Percentiles rank a stretch among this genome's conserved stretches.
phyloP scores from a whole-genome alignment of 768 basidiomycete species.

The Erythrobasidium yunnanense region DNA sequence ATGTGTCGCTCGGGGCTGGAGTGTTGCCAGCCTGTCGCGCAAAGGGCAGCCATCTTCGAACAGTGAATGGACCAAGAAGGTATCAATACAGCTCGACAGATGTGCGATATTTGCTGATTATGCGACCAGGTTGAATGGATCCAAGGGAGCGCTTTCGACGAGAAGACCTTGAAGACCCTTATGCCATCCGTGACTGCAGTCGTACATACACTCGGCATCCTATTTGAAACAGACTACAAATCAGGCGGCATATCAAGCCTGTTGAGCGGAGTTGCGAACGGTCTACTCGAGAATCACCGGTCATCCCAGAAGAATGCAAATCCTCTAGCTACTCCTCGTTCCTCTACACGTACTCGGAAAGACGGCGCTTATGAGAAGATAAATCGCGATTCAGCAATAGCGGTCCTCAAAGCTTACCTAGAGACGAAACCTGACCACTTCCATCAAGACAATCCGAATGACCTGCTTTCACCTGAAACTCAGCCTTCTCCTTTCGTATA shows the following conservation, averaged over 20 bases:
- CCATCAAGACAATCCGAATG: slow-evolving; percentile 55
- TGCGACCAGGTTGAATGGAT: slow-evolving; percentile 68
- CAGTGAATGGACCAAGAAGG: slow-evolving; percentile 54
- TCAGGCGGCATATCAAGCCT: slow-evolving; percentile 48
- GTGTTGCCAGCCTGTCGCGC: slow-evolving; percentile 81
- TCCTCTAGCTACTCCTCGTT: not conserved
- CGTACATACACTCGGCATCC: slow-evolving; percentile 84
- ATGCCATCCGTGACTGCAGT: slow-evolving; percentile 61
- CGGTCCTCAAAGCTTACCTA: slow-evolving; percentile 32
- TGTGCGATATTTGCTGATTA: slow-evolving; percentile 41
- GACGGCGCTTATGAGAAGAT: slow-evolving; percentile 59
- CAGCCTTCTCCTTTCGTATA: slow-evolving; percentile 62
- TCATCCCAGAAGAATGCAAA: slow-evolving; percentile 30
- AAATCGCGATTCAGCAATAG: slow-evolving; percentile 79
- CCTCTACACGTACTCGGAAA: slow-evolving; percentile 37
- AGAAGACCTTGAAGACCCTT: slow-evolving; percentile 58
- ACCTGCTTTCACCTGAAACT: slow-evolving; percentile 54
- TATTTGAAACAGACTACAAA: slow-evolving; percentile 81
- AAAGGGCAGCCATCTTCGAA: slow-evolving; percentile 56
- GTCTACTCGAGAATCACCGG: slow-evolving; percentile 45
- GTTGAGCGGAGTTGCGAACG: slow-evolving; percentile 52
- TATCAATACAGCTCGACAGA: slow-evolving; percentile 80
- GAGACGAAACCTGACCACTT: slow-evolving; percentile 40
- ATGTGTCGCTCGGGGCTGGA: slow-evolving; percentile 71
- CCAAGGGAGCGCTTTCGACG: slow-evolving; percentile 67